Conservation (phyloP, 2,329 filamentous ascomycete species). For the Venturia carpophila region DNA sequence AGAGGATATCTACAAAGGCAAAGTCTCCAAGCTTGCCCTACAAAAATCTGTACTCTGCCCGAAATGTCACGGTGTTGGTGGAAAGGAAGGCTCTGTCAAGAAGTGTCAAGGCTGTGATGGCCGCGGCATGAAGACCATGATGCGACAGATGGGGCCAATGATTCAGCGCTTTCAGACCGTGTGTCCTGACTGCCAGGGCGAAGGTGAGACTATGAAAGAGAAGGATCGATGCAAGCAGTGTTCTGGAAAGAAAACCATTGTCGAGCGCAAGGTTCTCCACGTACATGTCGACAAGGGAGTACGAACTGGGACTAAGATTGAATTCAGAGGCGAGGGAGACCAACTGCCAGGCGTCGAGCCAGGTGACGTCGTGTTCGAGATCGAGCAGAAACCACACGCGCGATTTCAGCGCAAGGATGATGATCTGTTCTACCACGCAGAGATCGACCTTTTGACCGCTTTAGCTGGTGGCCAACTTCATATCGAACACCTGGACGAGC, state of each 20-base stretch:
- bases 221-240: slow-evolving; percentile 98
- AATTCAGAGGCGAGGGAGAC: slow-evolving; percentile 94
- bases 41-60: slow-evolving; percentile 97
- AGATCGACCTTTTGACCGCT: slow-evolving; percentile 92
- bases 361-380: slow-evolving; percentile 96
- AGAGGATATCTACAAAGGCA: slow-evolving; percentile 96
- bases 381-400: slow-evolving; percentile 96
- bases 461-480: slow-evolving; percentile 84
- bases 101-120: slow-evolving; percentile 87
- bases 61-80: slow-evolving; percentile 87
- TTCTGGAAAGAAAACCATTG: slow-evolving; percentile 92
- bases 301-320: slow-evolving; percentile 87
- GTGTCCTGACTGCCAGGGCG: slow-evolving; percentile 95
- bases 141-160: slow-evolving; percentile 99
- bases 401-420: slow-evolving; percentile 95
- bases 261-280: slow-evolving; percentile 96
- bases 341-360: slow-evolving; percentile 88
- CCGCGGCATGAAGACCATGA: slow-evolving; percentile 98
- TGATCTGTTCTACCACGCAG: slow-evolving; percentile 88
- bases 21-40: slow-evolving; percentile 92
- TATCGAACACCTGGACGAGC: slow-evolving; percentile 93
- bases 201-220: slow-evolving; percentile 93
- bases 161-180: slow-evolving; percentile 99
- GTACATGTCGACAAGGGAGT: slow-evolving; percentile 96
- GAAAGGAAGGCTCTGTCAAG: slow-evolving; percentile 96